These are phyloP conservation scores for Heliosperma pusillum DNA, from an alignment of 148 eudicot genomes.

Conservation along the genomic window DNA sequence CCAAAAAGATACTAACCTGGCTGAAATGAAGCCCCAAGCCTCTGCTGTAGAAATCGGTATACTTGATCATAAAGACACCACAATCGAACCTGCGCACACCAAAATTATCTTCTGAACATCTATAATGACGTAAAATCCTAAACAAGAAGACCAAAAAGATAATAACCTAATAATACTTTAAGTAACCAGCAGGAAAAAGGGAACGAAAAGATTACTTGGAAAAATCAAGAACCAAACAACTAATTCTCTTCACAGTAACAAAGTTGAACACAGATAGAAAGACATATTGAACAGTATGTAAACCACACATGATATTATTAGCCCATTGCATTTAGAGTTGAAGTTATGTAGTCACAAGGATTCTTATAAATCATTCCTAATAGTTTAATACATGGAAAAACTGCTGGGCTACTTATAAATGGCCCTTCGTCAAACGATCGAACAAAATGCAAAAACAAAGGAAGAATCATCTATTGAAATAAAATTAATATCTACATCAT, in stretches of 20 bases:
- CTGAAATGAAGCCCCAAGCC: slow-evolving; percentile 69
- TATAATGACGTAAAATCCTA: neutral
- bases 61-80: slow-evolving; percentile 95
- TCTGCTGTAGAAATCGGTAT: slow-evolving; percentile 92
- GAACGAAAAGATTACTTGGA: slow-evolving; percentile 3
- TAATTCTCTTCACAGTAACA: neutral
- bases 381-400: neutral
- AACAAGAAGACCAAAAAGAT: slow-evolving; percentile 7
- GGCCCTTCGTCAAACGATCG: neutral
- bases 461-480: neutral
- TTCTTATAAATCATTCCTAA: neutral
- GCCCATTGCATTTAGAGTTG: neutral
- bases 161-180: neutral
- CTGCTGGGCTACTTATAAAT: neutral
- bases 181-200: neutral
- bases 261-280: neutral
- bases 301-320: neutral
- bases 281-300: neutral
- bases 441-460: neutral
- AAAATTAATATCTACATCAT: neutral
- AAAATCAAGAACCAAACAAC: neutral
- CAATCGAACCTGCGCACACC: slow-evolving; percentile 74
- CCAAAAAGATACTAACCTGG: slow-evolving; percentile 50
- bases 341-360: slow-evolving; percentile 1
- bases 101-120: slow-evolving; percentile 5